These are phyloP conservation scores for Dipteronia dyeriana DNA, from an alignment of 345 rosid species.

Conservation along the genomic window DNA sequence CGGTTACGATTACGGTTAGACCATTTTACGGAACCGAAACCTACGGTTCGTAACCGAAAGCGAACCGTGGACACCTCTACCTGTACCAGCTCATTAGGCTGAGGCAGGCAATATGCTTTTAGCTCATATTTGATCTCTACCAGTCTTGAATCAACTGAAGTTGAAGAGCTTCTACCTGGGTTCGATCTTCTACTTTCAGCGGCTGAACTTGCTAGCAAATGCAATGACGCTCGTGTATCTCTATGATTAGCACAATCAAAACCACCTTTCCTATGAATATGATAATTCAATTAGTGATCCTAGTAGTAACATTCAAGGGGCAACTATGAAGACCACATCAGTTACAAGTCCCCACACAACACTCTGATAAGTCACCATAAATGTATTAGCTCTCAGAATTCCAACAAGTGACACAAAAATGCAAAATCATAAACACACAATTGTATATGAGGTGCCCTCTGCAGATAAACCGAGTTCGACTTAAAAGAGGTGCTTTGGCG, in stretches of 20 bases:
- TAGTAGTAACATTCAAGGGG: neutral
- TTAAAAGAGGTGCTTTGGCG: constrained; percentile 45
- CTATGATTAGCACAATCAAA: neutral
- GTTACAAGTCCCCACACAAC: too few relatives aligned
- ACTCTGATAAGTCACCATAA: neutral
- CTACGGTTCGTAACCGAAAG: too few relatives aligned
- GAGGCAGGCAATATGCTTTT: too few relatives aligned
- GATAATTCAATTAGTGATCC: neutral
- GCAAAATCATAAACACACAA: neutral
- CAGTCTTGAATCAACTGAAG: too few relatives aligned
- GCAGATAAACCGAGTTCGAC: constrained; percentile 60
- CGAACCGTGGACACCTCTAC: too few relatives aligned
- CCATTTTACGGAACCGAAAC: too few relatives aligned
- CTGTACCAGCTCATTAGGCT: too few relatives aligned
- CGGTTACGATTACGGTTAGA: too few relatives aligned
- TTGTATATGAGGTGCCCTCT: constrained; percentile 36
- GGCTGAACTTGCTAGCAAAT: neutral
- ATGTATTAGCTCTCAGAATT: neutral
- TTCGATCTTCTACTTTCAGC: constrained; percentile 9
- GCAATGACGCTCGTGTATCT: neutral
- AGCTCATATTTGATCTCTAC: too few relatives aligned
- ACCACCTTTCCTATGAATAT: constrained; percentile 30
- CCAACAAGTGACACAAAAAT: neutral
- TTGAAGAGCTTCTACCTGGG: constrained; percentile 2
- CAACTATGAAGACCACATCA: neutral